Evolutionary conservation across 176 grass and related monocot genomes (phyloP), one percentile per base, ranked within the genome.

Genomic region (Oryza meridionalis): DNA sequence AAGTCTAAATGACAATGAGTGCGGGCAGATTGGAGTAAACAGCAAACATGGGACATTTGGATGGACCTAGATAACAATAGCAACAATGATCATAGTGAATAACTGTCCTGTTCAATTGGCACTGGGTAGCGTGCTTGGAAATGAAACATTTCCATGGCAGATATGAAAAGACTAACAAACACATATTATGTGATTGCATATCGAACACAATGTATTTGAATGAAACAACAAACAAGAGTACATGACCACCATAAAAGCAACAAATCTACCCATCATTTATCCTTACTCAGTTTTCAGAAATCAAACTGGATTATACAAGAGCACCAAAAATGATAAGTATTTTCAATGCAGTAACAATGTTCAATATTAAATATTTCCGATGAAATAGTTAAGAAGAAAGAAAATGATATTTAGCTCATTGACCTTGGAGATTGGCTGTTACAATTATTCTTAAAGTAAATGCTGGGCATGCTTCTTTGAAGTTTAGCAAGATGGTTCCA

Each of bases 1-100:
- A 40, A 93, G 91, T 83, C 96, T 92, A 83, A 96, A 99, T 79
- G 96, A 99, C 70, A 99, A 81, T 13, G 93, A 96, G 65, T 96
- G 96, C 1, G 96, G 96, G 59, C 96, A 99, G 69, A 99, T 99
- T 89, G 96, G 93, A 64, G 96, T 99, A 72, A 84, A 69, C 22
- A 73, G 29, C 29, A 31, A 31, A 31, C 29, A 31, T 31, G 29
- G 29, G 29, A 0, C 29, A 31, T 31, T 31, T 31, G 29, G 29
- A 31, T 31, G 29, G 29, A 31, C 29, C 29, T 31, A 31, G 29
- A 31, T 31, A 31, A 31, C 29, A 31, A 31, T 63, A 85, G 25
- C 11, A n/a, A 79, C 12, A 87, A 83, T 35, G 29, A 21, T 51
- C 31, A 51, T 15, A 70, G 65, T 80, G 55, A 61, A 69, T 70